Base-by-base conservation (phyloP, 2,329 filamentous ascomycete genomes). In the Epichloe baconii region DNA sequence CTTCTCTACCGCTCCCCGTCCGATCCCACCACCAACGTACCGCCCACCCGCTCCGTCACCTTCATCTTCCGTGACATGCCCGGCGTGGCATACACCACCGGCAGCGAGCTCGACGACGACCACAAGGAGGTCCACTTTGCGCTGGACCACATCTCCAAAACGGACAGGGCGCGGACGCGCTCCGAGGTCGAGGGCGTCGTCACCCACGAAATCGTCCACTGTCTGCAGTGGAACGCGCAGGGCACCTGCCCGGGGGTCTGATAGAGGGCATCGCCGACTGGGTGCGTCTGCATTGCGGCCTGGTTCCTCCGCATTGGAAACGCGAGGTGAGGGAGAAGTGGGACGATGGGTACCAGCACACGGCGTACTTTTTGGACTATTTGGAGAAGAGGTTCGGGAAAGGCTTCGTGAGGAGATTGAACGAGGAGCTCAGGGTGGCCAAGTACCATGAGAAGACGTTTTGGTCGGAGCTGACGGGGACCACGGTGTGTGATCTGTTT, bases 111-210 rank as follows among this genome's bases (percentile, higher is more conserved):
- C 11, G 90, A 95, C 67, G 58, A 75, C 54, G 86, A 93, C 62
- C 88, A 95, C 73, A 96, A 96, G 64, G 89, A 95, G 65, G 93
- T 96, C 55, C 88, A 96, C 68, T 76, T 97, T 66, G 89, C 82
- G 15, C 79, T 91, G 1, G 70, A 76, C 45, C 95, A 96, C 71
- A 81, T 95, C 58, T 61, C 70, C 43, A 59, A 63, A 44, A 71
- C 80, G 55, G 59, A 74, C 0, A 47, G 65, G 0, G 58, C 68
- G 11, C 74, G 75, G 47, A 68, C 69, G 12, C 56, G 63, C 23
- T 60, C 75, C 40, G 88, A 97, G 69, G 80, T 96, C 53, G 70
- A 79, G 17, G 93, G 93, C 41, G 89, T 97, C 0, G 67, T 97
- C 19, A 85, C 86, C 1, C 91, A 97, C 64, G 91, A 97, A 68